Evolutionary conservation across 768 basidiomycete genomes (phyloP).

Genomic region (Strobilomyces dryophilus): DNA sequence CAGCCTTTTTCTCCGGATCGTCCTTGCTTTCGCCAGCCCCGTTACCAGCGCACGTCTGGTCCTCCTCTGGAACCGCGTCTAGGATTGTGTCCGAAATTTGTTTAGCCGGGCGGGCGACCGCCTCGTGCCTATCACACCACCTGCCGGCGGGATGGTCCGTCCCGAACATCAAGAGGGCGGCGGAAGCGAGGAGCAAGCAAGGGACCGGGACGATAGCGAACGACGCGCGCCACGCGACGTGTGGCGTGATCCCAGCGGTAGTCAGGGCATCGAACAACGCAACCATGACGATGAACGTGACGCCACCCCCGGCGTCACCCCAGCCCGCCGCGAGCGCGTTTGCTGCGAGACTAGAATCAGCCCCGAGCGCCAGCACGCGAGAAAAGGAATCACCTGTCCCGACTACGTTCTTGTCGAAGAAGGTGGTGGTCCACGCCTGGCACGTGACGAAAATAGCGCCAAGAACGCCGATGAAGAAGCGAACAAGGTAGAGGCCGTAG

Average conservation of each 20-base stretch:
- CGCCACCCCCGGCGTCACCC: conserved; percentile 1
- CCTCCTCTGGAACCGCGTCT: conserved; percentile 4
- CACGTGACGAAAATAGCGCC: background rate
- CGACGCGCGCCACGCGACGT: conserved; percentile 50
- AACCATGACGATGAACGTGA: conserved; percentile 4
- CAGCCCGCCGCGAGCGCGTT: conserved; percentile 2
- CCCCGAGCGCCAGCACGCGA: background rate
- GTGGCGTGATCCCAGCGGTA: conserved; percentile 33
- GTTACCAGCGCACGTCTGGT: conserved; percentile 8
- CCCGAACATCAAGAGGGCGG: background rate
- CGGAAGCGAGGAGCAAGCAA: conserved; percentile 41
- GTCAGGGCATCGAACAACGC: conserved; percentile 38
- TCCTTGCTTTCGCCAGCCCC: conserved; percentile 18
- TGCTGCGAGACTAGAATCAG: background rate
- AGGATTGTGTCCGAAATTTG: no score
- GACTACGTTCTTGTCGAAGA: background rate
- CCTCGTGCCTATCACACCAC: conserved; percentile 5
- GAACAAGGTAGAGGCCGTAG: background rate
- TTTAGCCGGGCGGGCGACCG: background rate
- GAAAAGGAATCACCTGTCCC: background rate
- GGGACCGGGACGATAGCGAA: conserved; percentile 58
- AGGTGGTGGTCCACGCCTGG: background rate
- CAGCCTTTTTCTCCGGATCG: conserved; percentile 23
- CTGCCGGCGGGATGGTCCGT: background rate
- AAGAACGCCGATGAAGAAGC: background rate